Conservation (phyloP, 2,329 filamentous ascomycete genomes). For the Septoria petroselini region DNA sequence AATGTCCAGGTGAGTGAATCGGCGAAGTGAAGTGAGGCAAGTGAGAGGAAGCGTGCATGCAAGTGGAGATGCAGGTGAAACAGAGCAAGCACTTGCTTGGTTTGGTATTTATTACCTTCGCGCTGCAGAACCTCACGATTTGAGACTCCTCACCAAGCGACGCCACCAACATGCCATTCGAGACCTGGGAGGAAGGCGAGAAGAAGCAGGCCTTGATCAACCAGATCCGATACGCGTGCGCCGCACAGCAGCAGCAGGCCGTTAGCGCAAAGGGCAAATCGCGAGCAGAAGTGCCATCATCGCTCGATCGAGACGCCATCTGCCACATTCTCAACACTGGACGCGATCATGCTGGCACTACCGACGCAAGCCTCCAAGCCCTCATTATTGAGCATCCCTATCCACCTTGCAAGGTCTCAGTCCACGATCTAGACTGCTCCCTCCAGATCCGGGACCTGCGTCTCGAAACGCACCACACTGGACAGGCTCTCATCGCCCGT, state of each 20-base stretch:
- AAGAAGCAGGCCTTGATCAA: background rate
- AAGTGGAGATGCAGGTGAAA: no score
- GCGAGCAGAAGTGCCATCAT: background rate
- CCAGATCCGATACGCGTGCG: background rate
- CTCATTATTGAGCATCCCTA: conserved; percentile 2
- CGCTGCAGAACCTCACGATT: background rate
- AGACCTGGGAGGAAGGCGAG: background rate
- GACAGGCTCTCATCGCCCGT: background rate
- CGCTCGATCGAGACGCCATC: background rate
- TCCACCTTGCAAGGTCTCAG: conserved; percentile 1
- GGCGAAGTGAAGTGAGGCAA: conserved; percentile 1
- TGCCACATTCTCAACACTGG: background rate
- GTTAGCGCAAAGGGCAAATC: conserved; percentile 5
- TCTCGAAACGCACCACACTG: conserved; percentile 5
- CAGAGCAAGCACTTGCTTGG: no score
- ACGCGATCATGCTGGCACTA: background rate
- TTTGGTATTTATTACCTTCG: no score
- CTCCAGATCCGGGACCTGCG: conserved; percentile 5
- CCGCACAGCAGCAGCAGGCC: conserved; percentile 1
- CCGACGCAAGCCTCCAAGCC: background rate
- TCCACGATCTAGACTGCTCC: background rate
- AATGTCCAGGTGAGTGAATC: background rate
- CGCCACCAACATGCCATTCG: background rate
- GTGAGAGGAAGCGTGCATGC: background rate
- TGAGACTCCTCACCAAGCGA: background rate